phyloP scores from a whole-genome alignment of 2,329 filamentous ascomycete species.

The Aureobasidium sp. region DNA sequence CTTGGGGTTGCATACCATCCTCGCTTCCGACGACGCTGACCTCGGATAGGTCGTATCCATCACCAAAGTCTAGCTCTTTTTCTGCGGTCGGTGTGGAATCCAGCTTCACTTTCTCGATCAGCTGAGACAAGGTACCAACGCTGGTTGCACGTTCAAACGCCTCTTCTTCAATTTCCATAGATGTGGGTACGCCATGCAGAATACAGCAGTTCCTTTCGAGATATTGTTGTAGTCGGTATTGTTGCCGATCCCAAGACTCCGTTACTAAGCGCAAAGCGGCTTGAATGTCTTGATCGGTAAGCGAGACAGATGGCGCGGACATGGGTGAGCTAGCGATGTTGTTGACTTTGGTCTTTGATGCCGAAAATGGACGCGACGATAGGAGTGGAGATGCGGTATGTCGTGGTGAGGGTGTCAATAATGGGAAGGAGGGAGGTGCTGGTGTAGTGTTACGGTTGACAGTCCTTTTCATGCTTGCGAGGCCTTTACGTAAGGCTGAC shows the following conservation, averaged over 20 bases:
- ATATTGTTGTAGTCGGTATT: conserved; percentile 38
- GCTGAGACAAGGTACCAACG: conserved; percentile 30
- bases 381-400: conserved; percentile 15
- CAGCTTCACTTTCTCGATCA: conserved; percentile 35
- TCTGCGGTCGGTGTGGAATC: conserved; percentile 37
- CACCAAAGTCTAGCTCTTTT: conserved; percentile 27
- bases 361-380: conserved; percentile 15
- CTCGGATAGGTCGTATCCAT: background rate
- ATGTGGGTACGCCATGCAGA: conserved; percentile 33
- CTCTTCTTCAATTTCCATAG: conserved; percentile 38
- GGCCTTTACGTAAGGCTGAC: conserved; percentile 20
- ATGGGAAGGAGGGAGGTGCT: conserved; percentile 23
- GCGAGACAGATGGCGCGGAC: conserved; percentile 17
- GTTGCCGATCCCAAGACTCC: conserved; percentile 42
- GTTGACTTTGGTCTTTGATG: conserved; percentile 17
- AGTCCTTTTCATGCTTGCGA: conserved; percentile 24
- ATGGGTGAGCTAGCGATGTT: conserved; percentile 15
- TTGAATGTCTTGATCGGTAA: conserved; percentile 42
- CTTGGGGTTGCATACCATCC: background rate
- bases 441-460: conserved; percentile 21
- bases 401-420: background rate
- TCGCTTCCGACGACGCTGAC: background rate
- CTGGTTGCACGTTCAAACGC: conserved; percentile 35
- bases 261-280: conserved; percentile 38
- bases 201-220: conserved; percentile 39